Evolutionary conservation across 1,284 basidiomycete species (phyloP), one percentile per base, ranked within the genome.

Genomic region (Cryptococcus deneoformans): DNA sequence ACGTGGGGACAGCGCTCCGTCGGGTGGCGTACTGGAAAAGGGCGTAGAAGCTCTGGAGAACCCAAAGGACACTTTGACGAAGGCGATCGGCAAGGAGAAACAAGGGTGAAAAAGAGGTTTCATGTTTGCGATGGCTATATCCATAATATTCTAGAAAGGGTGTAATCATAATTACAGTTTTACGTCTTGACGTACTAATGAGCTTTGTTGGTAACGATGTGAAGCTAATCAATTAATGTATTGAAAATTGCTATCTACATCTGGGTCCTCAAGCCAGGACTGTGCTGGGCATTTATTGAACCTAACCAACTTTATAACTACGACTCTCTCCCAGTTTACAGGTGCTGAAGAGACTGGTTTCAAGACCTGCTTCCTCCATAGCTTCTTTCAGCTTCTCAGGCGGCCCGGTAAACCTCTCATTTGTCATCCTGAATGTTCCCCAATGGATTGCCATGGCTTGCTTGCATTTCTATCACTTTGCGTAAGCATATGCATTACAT

Each of bases 401-500:
- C 3, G 86, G 86, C 64, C 87, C 86, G 48, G 80, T 71, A 35
- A 86, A 79, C 9, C 81, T 79, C 70, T 88, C 86, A 12, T 61
- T 58, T 3, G 72, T 70, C 58, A 78, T 69, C 46, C 71, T 64
- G 73, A 75, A 77, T n/a, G 72, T 73, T 2, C 85, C 86, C 86
- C 86, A 88, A 71, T 88, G 86, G 80, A 88, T 88, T 2, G 82
- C 86, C 3, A 88, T 62, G 0, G 83, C 86, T 63, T 80, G 82
- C 72, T 81, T 80, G 38, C 70, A 72, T 63, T 67, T 63, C 75
- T 77, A 49, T 2, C 86, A 35, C 34, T 82, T 80, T 51, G 20
- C 5, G 29, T 20, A 20, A 20, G 20, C 20, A 20, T 20, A 20
- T 20, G 20, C 20, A 20, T 20, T 20, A 20, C 20, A 20, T 20